These are phyloP conservation scores for Yarrowia sp. DNA, from an alignment of 805 yeast species.

Conservation along the genomic window DNA sequence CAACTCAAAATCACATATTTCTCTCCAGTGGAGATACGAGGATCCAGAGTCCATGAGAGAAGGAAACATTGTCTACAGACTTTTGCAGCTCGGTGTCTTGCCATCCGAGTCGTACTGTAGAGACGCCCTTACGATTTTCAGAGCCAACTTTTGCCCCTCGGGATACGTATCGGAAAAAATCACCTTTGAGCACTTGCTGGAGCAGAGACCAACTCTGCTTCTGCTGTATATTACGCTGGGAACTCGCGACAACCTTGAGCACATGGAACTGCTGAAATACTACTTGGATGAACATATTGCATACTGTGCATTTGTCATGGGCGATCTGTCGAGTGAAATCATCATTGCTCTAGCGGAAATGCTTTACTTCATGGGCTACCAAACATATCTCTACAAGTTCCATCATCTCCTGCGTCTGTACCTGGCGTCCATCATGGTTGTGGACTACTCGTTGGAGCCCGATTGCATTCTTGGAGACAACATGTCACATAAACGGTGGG, in stretches of 20 bases:
- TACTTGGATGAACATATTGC: constrained; percentile 22
- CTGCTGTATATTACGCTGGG: constrained; percentile 3
- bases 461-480: constrained; percentile 13
- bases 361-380: constrained; percentile 18
- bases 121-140: not conserved
- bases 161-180: constrained; percentile 1
- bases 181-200: constrained; percentile 1
- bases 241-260: not conserved
- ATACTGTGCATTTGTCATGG: not conserved
- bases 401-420: constrained; percentile 6
- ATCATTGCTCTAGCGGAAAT: constrained; percentile 18
- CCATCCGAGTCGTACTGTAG: not conserved
- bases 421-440: constrained; percentile 15
- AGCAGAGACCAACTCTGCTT: constrained; percentile 2
- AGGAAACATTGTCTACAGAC: not conserved
- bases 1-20: not conserved
- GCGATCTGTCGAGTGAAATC: constrained; percentile 6
- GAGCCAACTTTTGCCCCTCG: not conserved
- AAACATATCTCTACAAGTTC: constrained; percentile 15
- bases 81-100: not conserved
- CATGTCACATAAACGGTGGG: constrained; percentile 16
- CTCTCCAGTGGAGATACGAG: constrained; percentile 9
- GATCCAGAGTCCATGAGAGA: not conserved
- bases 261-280: constrained; percentile 21
- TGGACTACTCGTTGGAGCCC: not conserved